Base-by-base conservation (phyloP, 495 filamentous ascomycete species). In the Penicillium cataractarum region DNA sequence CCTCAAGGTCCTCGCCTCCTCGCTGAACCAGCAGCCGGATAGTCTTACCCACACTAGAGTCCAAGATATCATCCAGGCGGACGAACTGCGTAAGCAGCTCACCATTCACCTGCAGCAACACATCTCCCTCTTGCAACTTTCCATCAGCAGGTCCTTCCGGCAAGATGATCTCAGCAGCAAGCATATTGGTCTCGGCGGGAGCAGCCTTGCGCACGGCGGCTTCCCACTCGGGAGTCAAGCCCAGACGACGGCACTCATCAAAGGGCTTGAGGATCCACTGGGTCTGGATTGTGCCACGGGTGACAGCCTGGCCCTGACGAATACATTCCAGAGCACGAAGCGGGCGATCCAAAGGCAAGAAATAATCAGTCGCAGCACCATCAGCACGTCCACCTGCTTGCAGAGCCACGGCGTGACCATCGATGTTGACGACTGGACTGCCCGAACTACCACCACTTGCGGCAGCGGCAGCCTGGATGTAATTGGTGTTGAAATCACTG, bases 401-500 rank as follows among this genome's bases (percentile, higher is more conserved):
- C 62, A 99, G 78, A 49, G 95, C 95, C 53, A 99, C 87, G 17
- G 92, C 96, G 74, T 89, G 89, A 1, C 95, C 95, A 72, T 97
- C 92, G 37, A 97, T 89, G 70, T 98, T 96, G 61, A 99, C 93
- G 3, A 99, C 95, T 1, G 95, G 95, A 86, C 91, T 95, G 29
- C 95, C 95, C 10, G 96, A 98, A 77, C 92, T 96, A 65, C 95
- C 95, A 59, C 95, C 95, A 73, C 91, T 97, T 12, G 95, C 95
- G 7, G 95, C 93, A 29, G 95, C 95, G 15, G 94, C 96, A 62
- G 95, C 95, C 81, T 99, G 95, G 63, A 98, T 98, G 76, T 99
- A 99, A 74, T 97, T 97, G 35, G 95, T 99, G 72, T 99, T 99
- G 82, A 99, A 99, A 71, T 99, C 95, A 75, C 93, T 93, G 75